Evolutionary conservation across 208 protist species (phyloP), one percentile per base, ranked within the genome.

Genomic region (Leishmania major): DNA sequence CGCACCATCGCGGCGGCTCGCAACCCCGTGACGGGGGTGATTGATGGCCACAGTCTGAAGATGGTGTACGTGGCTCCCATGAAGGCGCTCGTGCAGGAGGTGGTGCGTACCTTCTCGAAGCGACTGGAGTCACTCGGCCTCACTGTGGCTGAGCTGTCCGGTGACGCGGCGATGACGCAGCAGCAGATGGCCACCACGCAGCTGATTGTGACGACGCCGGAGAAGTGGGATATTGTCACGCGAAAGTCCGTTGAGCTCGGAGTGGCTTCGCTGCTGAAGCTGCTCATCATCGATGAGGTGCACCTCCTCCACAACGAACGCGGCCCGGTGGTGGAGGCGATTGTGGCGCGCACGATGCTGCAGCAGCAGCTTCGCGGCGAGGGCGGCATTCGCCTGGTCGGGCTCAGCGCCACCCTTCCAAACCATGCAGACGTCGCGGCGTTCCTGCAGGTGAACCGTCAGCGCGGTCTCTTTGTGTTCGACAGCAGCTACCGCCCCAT

Each of bases 141-240:
- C 45, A 94, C 82, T 25, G 98, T 99, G 8, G 84, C 91, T 35
- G 99, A 99, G 90, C 93, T 99, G 5, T 99, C 99, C 57, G 99
- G 99, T 76, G 99, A 99, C 89, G 85, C 91, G 40, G 85, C 96
- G 67, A 90, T 99, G 74, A 99, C 93, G 72, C 99, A 99, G 85
- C 84, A 95, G 79, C 97, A 99, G 87, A 96, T 99, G 51, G 86
- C 81, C 19, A 93, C 99, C 22, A 99, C 99, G 19, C 98, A 99
- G 84, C 83, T 99, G 28, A 99, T 99, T 71, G 97, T 99, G 6
- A 99, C 99, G 19, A 99, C 99, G 22, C 99, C 99, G 15, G 99
- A 99, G 91, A 99, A 99, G 94, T 99, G 99, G 99, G 99, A 99
- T 86, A 98, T 99, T 69, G 98, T 99, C 57, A 99, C 99, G 19